phyloP scores from a whole-genome alignment of 1,284 basidiomycete species.

The Tilletia horrida region DNA sequence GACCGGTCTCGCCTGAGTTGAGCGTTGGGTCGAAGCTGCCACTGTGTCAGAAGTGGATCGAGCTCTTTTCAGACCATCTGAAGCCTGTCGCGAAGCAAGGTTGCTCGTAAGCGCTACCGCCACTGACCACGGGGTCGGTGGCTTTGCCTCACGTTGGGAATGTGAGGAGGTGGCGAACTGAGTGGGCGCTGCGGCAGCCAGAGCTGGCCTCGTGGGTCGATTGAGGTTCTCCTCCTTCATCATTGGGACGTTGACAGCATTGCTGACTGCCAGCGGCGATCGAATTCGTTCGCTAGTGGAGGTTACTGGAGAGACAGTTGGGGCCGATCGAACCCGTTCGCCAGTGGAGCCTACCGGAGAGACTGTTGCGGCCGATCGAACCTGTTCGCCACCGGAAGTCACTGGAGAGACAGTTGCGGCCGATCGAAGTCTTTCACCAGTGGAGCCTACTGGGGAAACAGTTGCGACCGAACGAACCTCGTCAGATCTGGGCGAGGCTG shows the following conservation, averaged over 20 bases:
- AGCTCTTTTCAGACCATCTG: neutral
- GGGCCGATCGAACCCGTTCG: neutral
- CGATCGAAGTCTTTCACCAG: neutral
- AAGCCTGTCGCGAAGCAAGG: neutral
- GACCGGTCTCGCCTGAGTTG: neutral
- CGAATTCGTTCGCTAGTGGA: neutral
- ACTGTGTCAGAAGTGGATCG: neutral
- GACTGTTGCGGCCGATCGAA: no score
- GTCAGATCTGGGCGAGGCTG: neutral
- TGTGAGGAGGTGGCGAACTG: neutral
- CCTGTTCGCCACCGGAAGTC: neutral
- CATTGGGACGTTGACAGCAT: neutral
- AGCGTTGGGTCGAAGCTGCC: neutral
- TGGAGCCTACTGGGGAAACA: no score
- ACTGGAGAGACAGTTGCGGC: neutral
- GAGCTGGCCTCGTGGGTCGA: no score
- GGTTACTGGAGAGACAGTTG: neutral
- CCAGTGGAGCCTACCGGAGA: neutral
- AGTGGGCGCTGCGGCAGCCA: no score
- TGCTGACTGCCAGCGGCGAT: constrained; percentile 1
- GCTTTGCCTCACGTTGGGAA: neutral
- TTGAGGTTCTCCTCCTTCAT: no score
- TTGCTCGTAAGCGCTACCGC: constrained; percentile 2
- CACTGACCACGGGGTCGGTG: constrained; percentile 8
- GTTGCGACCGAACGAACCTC: neutral